A percentile compares a stretch with the other conserved stretches of the same genome.
These are phyloP conservation scores for Ceratopteris richardii DNA, from an alignment of 75 land plant genomes.

Conservation along the genomic window DNA sequence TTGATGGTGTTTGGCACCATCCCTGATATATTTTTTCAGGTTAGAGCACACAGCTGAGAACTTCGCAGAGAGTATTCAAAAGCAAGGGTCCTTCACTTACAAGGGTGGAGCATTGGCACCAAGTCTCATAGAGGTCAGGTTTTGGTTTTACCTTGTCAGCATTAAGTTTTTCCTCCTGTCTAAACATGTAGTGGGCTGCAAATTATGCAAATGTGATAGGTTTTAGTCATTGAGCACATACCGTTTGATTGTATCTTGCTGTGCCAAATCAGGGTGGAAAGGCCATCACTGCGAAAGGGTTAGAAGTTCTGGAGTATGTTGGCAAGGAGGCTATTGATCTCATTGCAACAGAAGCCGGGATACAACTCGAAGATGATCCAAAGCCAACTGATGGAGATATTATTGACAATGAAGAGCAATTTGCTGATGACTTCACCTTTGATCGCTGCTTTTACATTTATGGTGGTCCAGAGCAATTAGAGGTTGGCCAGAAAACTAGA, in stretches of 20 bases:
- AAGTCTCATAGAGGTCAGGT: constrained; percentile 68
- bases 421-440: constrained; percentile 78
- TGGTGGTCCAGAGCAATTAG: constrained; percentile 97
- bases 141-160: background rate
- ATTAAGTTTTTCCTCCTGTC: background rate
- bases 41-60: constrained; percentile 69
- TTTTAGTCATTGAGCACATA: too few species aligned
- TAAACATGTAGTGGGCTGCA: constrained; percentile 1
- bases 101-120: constrained; percentile 62
- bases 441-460: constrained; percentile 97
- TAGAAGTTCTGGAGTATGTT: constrained; percentile 83
- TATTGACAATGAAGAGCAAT: constrained; percentile 42
- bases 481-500: too few species aligned
- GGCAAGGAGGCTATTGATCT: constrained; percentile 95
- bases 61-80: constrained; percentile 57
- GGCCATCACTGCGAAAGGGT: constrained; percentile 81
- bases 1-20: too few species aligned
- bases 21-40: too few species aligned
- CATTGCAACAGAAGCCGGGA: constrained; percentile 74
- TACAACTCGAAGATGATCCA: constrained; percentile 62
- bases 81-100: constrained; percentile 30
- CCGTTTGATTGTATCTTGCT: too few species aligned
- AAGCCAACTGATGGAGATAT: constrained; percentile 22
- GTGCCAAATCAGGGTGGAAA: constrained; percentile 95
- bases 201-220: background rate